These are phyloP conservation scores for Rhinocladiella similis DNA, from an alignment of 2,329 filamentous ascomycete genomes.

Conservation along the genomic window DNA sequence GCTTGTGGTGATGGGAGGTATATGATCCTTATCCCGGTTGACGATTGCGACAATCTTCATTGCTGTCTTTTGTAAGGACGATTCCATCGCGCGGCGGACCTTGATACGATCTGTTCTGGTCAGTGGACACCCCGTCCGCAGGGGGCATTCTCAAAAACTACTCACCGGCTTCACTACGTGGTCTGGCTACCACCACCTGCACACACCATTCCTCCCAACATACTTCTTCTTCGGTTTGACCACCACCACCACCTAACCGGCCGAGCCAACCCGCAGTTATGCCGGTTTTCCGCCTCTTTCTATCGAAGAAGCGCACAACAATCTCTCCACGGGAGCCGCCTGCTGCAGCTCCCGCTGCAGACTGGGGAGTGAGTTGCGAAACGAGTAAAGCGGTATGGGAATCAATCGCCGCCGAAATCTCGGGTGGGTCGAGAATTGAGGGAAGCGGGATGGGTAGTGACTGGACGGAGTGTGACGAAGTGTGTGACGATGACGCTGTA, in stretches of 20 bases:
- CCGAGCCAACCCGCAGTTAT: slow-evolving; percentile 58
- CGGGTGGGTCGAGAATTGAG: slow-evolving; percentile 76
- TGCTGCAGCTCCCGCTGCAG: slow-evolving; percentile 45
- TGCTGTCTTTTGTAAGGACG: slow-evolving; percentile 80
- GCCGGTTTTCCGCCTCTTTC: slow-evolving; percentile 78
- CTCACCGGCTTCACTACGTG: slow-evolving; percentile 82
- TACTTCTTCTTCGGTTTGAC: slow-evolving; percentile 81
- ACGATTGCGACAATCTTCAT: slow-evolving; percentile 88
- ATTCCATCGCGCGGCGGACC: slow-evolving; percentile 86
- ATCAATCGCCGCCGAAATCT: slow-evolving; percentile 92
- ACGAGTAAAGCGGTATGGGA: slow-evolving; percentile 77
- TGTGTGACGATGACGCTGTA: slow-evolving; percentile 23
- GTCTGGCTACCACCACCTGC: slow-evolving; percentile 88
- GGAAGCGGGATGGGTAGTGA: slow-evolving; percentile 75
- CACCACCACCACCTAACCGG: slow-evolving; percentile 29
- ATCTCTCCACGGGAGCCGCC: slow-evolving; percentile 73
- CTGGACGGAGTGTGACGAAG: slow-evolving; percentile 20
- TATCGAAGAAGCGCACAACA: slow-evolving; percentile 91
- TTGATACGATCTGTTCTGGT: slow-evolving; percentile 72
- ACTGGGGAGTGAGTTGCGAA: slow-evolving; percentile 68
- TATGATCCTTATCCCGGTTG: slow-evolving; percentile 90
- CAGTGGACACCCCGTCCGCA: not conserved
- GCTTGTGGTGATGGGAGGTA: slow-evolving; percentile 91
- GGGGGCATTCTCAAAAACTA: slow-evolving; percentile 10
- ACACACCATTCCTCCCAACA: slow-evolving; percentile 97